Evolutionary conservation across 345 rosid genomes (phyloP), one percentile per base, ranked within the genome.

Genomic region (Citrus medica): DNA sequence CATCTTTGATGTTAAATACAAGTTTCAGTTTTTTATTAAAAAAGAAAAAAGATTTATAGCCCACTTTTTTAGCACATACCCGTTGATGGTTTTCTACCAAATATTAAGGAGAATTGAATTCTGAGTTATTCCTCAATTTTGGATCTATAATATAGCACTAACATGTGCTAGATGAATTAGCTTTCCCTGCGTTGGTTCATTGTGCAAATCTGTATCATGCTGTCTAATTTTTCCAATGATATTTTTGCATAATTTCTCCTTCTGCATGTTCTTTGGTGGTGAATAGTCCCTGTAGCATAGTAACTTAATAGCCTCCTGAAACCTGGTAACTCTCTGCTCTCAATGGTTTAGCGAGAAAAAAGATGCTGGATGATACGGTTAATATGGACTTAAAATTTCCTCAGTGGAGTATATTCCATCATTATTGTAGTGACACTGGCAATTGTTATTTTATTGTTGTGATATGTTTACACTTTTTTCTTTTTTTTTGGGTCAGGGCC

Each of bases 401-500:
- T 27, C 55, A 17, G 27, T 67, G n/a, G 37, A 55, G 10, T 71
- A 8, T 72, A 69, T 46, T 9, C 61, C 24, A 27, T 27, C 70
- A 9, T 76, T 60, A 0, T 79, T 59, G 69, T 75, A 37, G 22
- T 76, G 79, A 71, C 62, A 60, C 46, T 62, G 5, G 17, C 17
- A 46, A 46, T 3, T 28, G 42, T 51, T 66, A 21, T 74, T 78
- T 62, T 38, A 17, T 25, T 32, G 62, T 77, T 61, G 51, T 66
- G n/a, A 58, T 75, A 51, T 69, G 35, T 63, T 74, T 84, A 53
- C 67, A 32, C 55, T 73, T 82, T 68, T 79, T 74, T 53, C 1
- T 37, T 85, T 63, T 37, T 37, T 7, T 37, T 37, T 37, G 8
- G 40, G 40, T 37, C 87, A 94, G 98, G 98, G 99, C 99, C 62